Conservation (phyloP, 1,139 yeast species). For the Casaregolazyma suthepensis region DNA sequence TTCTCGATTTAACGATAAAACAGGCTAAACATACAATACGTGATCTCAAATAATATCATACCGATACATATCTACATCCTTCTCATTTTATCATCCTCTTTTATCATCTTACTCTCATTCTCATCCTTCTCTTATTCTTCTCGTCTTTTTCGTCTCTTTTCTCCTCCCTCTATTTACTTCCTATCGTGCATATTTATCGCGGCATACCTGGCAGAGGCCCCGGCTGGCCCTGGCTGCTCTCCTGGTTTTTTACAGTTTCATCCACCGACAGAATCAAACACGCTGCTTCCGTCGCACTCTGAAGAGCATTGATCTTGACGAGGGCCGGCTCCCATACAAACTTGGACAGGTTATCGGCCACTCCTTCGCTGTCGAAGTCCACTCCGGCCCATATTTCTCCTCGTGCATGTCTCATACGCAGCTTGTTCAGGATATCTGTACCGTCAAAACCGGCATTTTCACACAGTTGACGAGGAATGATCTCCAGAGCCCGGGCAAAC, state of each 20-base stretch:
- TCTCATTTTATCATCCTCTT: too few species aligned
- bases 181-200: not conserved
- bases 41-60: too few species aligned
- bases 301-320: constrained; percentile 88
- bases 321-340: constrained; percentile 98
- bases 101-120: not conserved
- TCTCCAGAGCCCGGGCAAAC: constrained; percentile 89
- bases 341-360: constrained; percentile 76
- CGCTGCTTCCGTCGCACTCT: constrained; percentile 97
- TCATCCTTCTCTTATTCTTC: not conserved
- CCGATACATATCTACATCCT: too few species aligned
- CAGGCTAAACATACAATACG: too few species aligned
- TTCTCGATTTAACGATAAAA: too few species aligned
- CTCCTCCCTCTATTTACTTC: not conserved
- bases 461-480: constrained; percentile 94
- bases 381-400: constrained; percentile 91
- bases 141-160: not conserved
- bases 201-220: constrained; percentile 21
- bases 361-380: constrained; percentile 75
- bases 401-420: constrained; percentile 90
- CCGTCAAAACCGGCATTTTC: constrained; percentile 98
- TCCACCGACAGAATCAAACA: constrained; percentile 86
- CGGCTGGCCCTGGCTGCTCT: constrained; percentile 37
- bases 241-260: constrained; percentile 87
- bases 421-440: constrained; percentile 79